A percentile compares a stretch with the other conserved stretches of the same genome.
These are phyloP conservation scores for Leccinum obscurum DNA, from an alignment of 768 basidiomycete genomes.

Conservation along the genomic window DNA sequence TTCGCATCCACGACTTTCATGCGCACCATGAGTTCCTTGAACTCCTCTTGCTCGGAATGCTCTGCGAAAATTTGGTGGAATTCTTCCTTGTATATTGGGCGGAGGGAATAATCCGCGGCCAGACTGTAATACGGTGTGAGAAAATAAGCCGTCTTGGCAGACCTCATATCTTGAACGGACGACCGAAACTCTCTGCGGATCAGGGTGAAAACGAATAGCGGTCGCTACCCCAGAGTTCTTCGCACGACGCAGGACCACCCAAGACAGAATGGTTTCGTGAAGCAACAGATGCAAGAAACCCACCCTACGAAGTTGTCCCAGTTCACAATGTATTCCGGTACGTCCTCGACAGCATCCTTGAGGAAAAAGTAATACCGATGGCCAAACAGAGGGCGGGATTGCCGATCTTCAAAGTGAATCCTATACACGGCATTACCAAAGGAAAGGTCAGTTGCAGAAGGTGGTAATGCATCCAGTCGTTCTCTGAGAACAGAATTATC, in stretches of 20 bases:
- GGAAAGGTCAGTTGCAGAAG: conserved; percentile 63
- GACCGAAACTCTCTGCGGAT: background rate
- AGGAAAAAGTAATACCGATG: conserved; percentile 95
- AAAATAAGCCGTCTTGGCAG: conserved; percentile 1
- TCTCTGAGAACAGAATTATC: conserved; percentile 45
- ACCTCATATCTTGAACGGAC: background rate
- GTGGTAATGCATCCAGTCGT: conserved; percentile 68
- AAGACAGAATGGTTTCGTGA: background rate
- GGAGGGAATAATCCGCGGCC: conserved; percentile 78
- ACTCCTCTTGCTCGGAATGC: conserved; percentile 77
- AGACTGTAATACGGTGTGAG: conserved; percentile 50
- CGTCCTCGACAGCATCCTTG: conserved; percentile 93
- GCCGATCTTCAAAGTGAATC: conserved; percentile 80
- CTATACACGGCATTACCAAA: conserved; percentile 93
- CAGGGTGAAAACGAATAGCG: background rate
- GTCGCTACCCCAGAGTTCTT: background rate
- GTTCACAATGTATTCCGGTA: conserved; percentile 95
- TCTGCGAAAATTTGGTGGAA: conserved; percentile 90
- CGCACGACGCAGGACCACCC: background rate
- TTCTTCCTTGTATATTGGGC: conserved; percentile 76
- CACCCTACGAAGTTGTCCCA: conserved; percentile 93
- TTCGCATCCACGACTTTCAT: conserved; percentile 91
- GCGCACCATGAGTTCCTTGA: conserved; percentile 74
- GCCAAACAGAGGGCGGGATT: conserved; percentile 67
- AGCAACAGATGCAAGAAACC: conserved; percentile 23